These are phyloP conservation scores for Penicillium janthinellum DNA, from an alignment of 2,329 filamentous ascomycete genomes.

Conservation along the genomic window DNA sequence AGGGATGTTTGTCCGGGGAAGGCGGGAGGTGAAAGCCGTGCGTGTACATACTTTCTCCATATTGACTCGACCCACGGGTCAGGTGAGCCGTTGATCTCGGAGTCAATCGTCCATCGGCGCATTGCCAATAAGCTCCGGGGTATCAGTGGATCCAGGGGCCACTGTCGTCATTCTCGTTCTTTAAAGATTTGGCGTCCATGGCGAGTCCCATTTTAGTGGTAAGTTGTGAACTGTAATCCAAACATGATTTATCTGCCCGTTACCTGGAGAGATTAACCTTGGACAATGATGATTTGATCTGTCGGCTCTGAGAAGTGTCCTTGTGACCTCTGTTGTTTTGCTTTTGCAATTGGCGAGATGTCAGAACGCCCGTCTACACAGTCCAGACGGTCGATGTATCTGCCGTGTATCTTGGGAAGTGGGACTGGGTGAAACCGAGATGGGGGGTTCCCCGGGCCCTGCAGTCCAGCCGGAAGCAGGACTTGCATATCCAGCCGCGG, in stretches of 20 bases:
- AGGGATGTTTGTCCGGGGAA: constrained; percentile 23
- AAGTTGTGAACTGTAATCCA: not conserved
- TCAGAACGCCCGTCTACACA: not conserved
- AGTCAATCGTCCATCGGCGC: constrained; percentile 14
- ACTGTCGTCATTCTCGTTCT: constrained; percentile 1
- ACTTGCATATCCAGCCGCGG: constrained; percentile 22
- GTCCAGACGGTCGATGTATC: not conserved
- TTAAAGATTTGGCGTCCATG: not conserved
- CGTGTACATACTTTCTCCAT: constrained; percentile 15
- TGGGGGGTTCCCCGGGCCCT: constrained; percentile 13
- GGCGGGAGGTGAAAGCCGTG: constrained; percentile 16
- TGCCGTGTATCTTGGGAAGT: constrained; percentile 5
- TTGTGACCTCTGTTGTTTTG: not conserved
- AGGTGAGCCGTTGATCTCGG: constrained; percentile 20
- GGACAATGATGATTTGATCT: not conserved
- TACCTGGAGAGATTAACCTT: not conserved
- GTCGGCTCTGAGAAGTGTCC: not conserved
- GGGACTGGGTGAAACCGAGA: constrained; percentile 14
- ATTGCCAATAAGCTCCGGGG: constrained; percentile 13
- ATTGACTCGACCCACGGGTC: constrained; percentile 20
- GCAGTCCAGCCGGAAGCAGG: constrained; percentile 22
- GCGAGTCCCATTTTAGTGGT: not conserved
- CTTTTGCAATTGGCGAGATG: constrained; percentile 1
- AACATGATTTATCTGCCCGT: not conserved
- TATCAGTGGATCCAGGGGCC: not conserved